These are phyloP conservation scores for Citrus glauca DNA, from an alignment of 345 rosid genomes.

Conservation along the genomic window DNA sequence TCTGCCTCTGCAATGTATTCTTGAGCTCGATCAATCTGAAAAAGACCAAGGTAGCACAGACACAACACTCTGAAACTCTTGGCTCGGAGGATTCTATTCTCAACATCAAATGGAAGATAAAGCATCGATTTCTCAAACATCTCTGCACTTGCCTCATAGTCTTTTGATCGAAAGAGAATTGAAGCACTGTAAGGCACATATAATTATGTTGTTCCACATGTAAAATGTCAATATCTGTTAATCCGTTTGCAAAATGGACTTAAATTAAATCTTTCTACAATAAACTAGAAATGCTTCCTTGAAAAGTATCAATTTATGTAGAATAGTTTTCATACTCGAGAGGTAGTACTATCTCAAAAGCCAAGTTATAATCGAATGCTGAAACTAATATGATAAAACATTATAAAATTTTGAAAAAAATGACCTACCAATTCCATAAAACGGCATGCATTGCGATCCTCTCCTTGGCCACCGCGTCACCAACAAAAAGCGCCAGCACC, in stretches of 20 bases:
- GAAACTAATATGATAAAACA: neutral
- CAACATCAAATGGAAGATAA: slow-evolving; percentile 65
- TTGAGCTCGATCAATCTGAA: slow-evolving; percentile 77
- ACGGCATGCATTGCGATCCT: slow-evolving; percentile 78
- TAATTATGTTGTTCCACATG: neutral
- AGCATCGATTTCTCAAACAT: slow-evolving; percentile 95
- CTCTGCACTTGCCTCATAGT: slow-evolving; percentile 75
- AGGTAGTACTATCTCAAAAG: neutral
- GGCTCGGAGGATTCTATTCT: slow-evolving; percentile 70
- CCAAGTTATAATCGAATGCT: neutral
- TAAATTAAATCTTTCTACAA: neutral
- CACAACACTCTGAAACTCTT: slow-evolving; percentile 93
- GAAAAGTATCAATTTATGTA: neutral
- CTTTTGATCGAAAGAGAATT: slow-evolving; percentile 67
- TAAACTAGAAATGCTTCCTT: neutral
- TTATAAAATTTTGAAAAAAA: neutral
- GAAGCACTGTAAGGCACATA: slow-evolving; percentile 60
- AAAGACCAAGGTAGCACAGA: slow-evolving; percentile 83
- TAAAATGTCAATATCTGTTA: neutral
- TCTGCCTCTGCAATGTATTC: slow-evolving; percentile 89
- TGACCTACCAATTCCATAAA: slow-evolving; percentile 81
- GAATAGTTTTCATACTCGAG: neutral
- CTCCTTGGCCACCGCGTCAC: slow-evolving; percentile 53
- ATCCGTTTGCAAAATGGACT: neutral
- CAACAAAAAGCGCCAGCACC: slow-evolving; percentile 66